Conservation (phyloP, 2,329 filamentous ascomycete genomes). For the Aureobasidium sp. region DNA sequence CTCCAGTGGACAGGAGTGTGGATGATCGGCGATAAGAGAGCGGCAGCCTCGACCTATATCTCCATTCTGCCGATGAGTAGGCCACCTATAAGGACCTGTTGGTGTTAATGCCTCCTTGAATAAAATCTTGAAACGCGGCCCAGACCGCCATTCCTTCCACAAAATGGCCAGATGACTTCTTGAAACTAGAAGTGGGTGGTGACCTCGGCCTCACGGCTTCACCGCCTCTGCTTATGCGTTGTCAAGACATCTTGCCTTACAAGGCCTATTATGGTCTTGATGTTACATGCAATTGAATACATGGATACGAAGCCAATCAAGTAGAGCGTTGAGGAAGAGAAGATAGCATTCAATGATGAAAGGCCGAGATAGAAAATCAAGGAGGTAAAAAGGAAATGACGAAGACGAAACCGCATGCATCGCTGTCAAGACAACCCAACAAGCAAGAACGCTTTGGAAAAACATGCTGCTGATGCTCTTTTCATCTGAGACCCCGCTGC, state of each 20-base stretch:
- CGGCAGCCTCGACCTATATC: neutral
- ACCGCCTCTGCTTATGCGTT: neutral
- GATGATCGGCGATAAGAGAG: slow-evolving; percentile 4
- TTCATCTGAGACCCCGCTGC: neutral
- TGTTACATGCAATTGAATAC: neutral
- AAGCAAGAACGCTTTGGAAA: neutral
- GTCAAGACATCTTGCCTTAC: neutral
- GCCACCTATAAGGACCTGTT: neutral
- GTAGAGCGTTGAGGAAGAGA: neutral
- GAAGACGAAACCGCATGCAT: neutral
- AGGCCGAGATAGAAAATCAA: neutral
- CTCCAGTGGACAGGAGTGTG: slow-evolving; percentile 21
- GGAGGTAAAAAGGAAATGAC: no score
- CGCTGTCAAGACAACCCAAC: neutral
- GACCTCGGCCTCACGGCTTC: neutral
- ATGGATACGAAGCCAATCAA: neutral
- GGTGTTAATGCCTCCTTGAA: neutral
- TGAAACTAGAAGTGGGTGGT: neutral
- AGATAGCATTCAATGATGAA: neutral
- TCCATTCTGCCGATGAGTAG: neutral
- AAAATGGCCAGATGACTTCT: neutral
- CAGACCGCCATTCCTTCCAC: neutral
- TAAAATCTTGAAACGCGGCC: neutral
- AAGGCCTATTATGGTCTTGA: neutral
- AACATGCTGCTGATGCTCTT: neutral